Percentiles rank a stretch among this genome's conserved stretches.
These are phyloP conservation scores for Loxodes magnus DNA, from an alignment of 73 alveolate genomes.

Conservation along the genomic window DNA sequence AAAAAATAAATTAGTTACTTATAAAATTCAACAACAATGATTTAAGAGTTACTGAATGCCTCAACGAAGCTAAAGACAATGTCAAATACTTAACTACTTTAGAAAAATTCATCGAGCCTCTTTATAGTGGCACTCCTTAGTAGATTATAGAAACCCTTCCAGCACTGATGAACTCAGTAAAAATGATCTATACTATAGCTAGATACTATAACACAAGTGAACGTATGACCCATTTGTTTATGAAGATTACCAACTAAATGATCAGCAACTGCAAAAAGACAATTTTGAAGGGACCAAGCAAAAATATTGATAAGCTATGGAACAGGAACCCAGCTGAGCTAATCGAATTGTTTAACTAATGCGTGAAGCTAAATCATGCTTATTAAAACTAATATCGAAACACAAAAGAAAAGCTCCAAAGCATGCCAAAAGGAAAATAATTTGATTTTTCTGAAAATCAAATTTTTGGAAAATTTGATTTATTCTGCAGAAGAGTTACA, in stretches of 20 bases:
- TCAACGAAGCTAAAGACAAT: constrained; percentile 99
- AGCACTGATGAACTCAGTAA: constrained; percentile 98
- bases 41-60: constrained; percentile 80
- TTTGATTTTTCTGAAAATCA: constrained; percentile 99
- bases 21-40: constrained; percentile 37
- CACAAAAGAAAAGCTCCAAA: constrained; percentile 97
- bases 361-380: constrained; percentile 74
- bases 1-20: constrained; percentile 16
- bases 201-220: constrained; percentile 99
- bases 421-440: constrained; percentile 98
- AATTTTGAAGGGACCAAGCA: constrained; percentile 86
- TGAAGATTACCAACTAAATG: constrained; percentile 99
- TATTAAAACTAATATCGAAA: constrained; percentile 85
- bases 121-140: constrained; percentile 98
- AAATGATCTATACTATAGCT: constrained; percentile 99
- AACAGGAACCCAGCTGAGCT: constrained; percentile 95
- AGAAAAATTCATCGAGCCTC: constrained; percentile 99
- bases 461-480: constrained; percentile 99
- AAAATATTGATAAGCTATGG: constrained; percentile 47
- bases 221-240: constrained; percentile 98
- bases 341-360: constrained; percentile 78
- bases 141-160: constrained; percentile 95
- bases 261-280: constrained; percentile 96
- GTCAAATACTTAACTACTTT: constrained; percentile 98
- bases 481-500: constrained; percentile 97